Conservation (phyloP, 139 green algal genomes). For the Coelastrella sp. region DNA sequence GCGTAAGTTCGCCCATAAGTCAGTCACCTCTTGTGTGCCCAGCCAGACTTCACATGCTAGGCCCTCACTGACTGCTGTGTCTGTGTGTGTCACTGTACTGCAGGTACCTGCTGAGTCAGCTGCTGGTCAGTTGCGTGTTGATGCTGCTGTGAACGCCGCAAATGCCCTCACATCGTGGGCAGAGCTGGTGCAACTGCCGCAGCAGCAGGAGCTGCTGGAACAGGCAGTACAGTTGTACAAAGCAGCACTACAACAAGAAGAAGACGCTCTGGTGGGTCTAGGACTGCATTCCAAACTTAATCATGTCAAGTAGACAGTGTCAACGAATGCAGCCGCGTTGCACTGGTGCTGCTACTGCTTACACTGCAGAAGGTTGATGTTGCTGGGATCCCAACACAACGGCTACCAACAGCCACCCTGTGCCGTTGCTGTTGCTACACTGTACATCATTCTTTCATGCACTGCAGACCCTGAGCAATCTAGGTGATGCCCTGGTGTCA, state of each 20-base stretch:
- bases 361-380: too few relatives aligned
- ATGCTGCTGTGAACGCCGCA: slow-evolving; percentile 68
- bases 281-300: neutral
- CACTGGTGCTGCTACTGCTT: too few relatives aligned
- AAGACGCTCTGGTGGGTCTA: slow-evolving; percentile 68
- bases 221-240: slow-evolving; percentile 59
- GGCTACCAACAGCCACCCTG: too few relatives aligned
- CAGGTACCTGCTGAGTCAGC: slow-evolving; percentile 43
- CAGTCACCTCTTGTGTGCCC: too few relatives aligned
- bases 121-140: slow-evolving; percentile 29
- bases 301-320: too few relatives aligned
- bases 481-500: slow-evolving; percentile 73
- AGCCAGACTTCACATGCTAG: too few relatives aligned
- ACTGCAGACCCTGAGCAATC: slow-evolving; percentile 66
- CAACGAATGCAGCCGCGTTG: too few relatives aligned
- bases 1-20: too few relatives aligned
- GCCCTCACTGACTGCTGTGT: neutral
- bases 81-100: neutral
- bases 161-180: slow-evolving; percentile 65
- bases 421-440: neutral
- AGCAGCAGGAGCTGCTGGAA: slow-evolving; percentile 43
- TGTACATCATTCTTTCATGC: neutral
- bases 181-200: slow-evolving; percentile 49
- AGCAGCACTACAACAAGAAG: slow-evolving; percentile 63
- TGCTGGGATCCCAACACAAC: too few relatives aligned